Evolutionary conservation across 75 land plant species (phyloP).

Genomic region (Cupressus sempervirens): DNA sequence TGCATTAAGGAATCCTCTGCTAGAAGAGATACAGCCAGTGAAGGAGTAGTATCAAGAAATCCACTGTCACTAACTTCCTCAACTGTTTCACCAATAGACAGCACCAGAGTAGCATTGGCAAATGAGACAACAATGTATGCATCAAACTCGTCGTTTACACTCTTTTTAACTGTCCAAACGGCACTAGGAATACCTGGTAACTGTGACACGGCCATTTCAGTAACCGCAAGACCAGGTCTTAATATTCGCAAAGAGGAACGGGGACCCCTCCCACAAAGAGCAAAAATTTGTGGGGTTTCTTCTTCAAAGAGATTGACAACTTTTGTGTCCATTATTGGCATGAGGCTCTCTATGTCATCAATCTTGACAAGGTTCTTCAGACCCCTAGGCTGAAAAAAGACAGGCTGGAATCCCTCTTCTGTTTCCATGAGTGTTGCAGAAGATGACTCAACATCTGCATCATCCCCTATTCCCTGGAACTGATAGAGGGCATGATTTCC

Average conservation of each 20-base stretch:
- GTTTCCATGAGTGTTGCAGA: conserved; percentile 88
- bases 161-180: conserved; percentile 99
- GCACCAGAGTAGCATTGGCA: conserved; percentile 93
- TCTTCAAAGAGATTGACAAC: conserved; percentile 90
- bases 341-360: conserved; percentile 87
- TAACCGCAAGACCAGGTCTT: conserved; percentile 91
- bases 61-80: conserved; percentile 99
- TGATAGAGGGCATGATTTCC: conserved; percentile 98
- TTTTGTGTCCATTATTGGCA: conserved; percentile 99
- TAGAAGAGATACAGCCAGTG: conserved; percentile 84
- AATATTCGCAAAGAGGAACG: conserved; percentile 81
- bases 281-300: conserved; percentile 92
- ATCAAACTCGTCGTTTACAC: conserved; percentile 93
- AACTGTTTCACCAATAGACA: conserved; percentile 98
- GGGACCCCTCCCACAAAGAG: conserved; percentile 94
- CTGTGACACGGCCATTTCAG: conserved; percentile 97
- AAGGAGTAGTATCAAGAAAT: conserved; percentile 95
- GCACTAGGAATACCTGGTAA: conserved; percentile 98
- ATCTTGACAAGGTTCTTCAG: conserved; percentile 83
- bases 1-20: conserved; percentile 99
- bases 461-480: conserved; percentile 94
- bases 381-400: conserved; percentile 90
- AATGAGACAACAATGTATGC: conserved; percentile 99
- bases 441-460: conserved; percentile 89
- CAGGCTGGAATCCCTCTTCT: conserved; percentile 96